Evolutionary conservation across 768 basidiomycete genomes (phyloP), one percentile per base, ranked within the genome.

Genomic region (Candolleomyces aberdarensis): DNA sequence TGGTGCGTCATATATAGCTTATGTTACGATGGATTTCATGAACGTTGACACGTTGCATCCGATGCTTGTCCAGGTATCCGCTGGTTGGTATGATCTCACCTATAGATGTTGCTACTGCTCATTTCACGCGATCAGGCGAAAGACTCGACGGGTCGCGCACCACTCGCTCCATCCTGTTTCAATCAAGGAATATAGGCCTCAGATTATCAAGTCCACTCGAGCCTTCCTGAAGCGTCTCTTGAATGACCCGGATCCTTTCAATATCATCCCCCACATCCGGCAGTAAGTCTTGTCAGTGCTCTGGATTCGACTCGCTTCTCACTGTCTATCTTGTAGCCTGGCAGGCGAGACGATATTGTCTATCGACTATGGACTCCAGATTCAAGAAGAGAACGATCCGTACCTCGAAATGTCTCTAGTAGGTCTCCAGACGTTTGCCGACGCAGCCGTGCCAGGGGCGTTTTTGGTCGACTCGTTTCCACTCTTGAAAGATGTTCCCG

Each of bases 321-420:
- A 44, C 26, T 26, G 56, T 17, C 55, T 15, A n/a, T 11, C 3
- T 41, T 43, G 48, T 51, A 80, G 80, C 46, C 63, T 70, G 57
- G 68, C 73, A 0, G 74, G 74, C 0, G 69, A 75, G 3, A 64
- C 71, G 14, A 75, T 79, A 61, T 62, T 72, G 60, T 69, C 64
- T 19, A 66, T 74, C 17, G 74, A 74, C 0, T 72, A 79, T 50
- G 80, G 78, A 3, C 67, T 76, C 20, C 63, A 71, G 11, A 72
- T 75, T 15, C 63, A 66, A 3, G 26, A 26, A 26, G 62, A 67
- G 1, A 48, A 67, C 29, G 78, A 80, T 62, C 73, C 72, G 0
- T 71, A 74, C 22, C 64, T 76, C 17, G 54, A 69, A 26, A 56
- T 67, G 36, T 70, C 70, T 6, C 64, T 75, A 43, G 59, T 61